A percentile compares a stretch with the other conserved stretches of the same genome.
These are phyloP conservation scores for Populus hybrid DNA, from an alignment of 441 rosid genomes.

Conservation along the genomic window DNA sequence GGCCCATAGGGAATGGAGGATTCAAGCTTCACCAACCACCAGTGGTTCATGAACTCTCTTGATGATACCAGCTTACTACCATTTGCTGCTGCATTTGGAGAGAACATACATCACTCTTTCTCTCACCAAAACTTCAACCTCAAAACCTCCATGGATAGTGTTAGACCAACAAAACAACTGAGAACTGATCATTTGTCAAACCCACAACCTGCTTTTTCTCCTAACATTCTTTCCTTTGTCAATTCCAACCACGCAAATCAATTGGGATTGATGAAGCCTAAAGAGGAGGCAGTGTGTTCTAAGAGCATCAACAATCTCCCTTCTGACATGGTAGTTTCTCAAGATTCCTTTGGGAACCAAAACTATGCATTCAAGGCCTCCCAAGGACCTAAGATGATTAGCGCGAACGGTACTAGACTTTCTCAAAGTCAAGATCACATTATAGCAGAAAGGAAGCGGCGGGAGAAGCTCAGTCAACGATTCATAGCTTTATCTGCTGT, in stretches of 20 bases:
- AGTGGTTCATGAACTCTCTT: constrained; percentile 41
- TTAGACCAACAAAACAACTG: constrained; percentile 40
- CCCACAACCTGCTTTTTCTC: constrained; percentile 28
- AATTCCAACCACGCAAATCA: too few species aligned
- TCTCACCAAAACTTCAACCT: constrained; percentile 26
- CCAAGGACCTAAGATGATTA: constrained; percentile 30
- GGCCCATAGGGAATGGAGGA: constrained; percentile 45
- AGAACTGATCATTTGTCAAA: constrained; percentile 23
- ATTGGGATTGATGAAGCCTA: constrained; percentile 41
- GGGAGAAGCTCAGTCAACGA: constrained; percentile 81
- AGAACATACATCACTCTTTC: constrained; percentile 32
- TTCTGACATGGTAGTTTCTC: constrained; percentile 28
- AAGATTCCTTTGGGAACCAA: constrained; percentile 33
- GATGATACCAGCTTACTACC: constrained; percentile 42
- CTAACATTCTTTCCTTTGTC: constrained; percentile 27
- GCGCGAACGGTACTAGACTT: constrained; percentile 21
- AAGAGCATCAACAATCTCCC: constrained; percentile 19
- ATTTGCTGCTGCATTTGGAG: constrained; percentile 40
- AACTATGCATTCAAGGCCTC: constrained; percentile 29
- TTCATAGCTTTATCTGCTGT: constrained; percentile 82
- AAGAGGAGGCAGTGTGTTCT: constrained; percentile 35
- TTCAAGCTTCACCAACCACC: constrained; percentile 38
- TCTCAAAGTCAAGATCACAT: constrained; percentile 70
- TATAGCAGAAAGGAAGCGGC: constrained; percentile 77
- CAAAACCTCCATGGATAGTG: constrained; percentile 19